These are phyloP conservation scores for Alternaria solani DNA, from an alignment of 2,329 filamentous ascomycete species.

Conservation along the genomic window DNA sequence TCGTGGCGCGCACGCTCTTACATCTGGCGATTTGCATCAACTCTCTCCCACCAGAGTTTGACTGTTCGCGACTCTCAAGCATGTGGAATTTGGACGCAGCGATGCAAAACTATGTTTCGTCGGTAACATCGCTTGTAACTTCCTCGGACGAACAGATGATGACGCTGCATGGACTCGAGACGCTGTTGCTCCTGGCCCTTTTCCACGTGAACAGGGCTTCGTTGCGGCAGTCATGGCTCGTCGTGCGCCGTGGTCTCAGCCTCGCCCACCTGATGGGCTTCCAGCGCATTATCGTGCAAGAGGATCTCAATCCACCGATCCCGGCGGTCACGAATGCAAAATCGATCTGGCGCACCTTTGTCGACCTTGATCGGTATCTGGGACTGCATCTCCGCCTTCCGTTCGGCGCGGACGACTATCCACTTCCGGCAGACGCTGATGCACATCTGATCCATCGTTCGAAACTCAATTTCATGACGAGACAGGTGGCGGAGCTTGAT, in stretches of 20 bases:
- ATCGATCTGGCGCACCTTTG: slow-evolving; percentile 39
- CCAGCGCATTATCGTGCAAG: slow-evolving; percentile 43
- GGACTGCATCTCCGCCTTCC: slow-evolving; percentile 48
- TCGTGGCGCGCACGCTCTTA: slow-evolving; percentile 47
- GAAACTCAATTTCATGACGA: slow-evolving; percentile 32
- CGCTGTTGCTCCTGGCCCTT: slow-evolving; percentile 40
- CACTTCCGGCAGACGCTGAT: slow-evolving; percentile 28
- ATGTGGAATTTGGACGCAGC: slow-evolving; percentile 46
- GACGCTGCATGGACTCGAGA: slow-evolving; percentile 48
- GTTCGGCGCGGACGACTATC: slow-evolving; percentile 46
- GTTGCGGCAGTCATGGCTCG: slow-evolving; percentile 46
- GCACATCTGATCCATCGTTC: slow-evolving; percentile 34
- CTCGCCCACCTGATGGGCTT: slow-evolving; percentile 50
- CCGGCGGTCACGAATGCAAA: slow-evolving; percentile 39
- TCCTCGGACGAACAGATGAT: slow-evolving; percentile 46
- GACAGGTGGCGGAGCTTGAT: slow-evolving; percentile 42
- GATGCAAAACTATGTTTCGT: slow-evolving; percentile 44
- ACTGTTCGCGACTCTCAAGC: slow-evolving; percentile 33
- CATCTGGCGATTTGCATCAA: slow-evolving; percentile 47
- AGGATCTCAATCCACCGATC: slow-evolving; percentile 30
- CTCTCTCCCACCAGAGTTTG: slow-evolving; percentile 44
- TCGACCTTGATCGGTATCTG: slow-evolving; percentile 44
- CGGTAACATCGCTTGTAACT: slow-evolving; percentile 40
- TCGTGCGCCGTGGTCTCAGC: slow-evolving; percentile 44
- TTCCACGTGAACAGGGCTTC: slow-evolving; percentile 44